Percentiles rank a stretch among this genome's conserved stretches.
Evolutionary conservation across 768 basidiomycete species (phyloP).

Genomic region (Tremella fuciformis): DNA sequence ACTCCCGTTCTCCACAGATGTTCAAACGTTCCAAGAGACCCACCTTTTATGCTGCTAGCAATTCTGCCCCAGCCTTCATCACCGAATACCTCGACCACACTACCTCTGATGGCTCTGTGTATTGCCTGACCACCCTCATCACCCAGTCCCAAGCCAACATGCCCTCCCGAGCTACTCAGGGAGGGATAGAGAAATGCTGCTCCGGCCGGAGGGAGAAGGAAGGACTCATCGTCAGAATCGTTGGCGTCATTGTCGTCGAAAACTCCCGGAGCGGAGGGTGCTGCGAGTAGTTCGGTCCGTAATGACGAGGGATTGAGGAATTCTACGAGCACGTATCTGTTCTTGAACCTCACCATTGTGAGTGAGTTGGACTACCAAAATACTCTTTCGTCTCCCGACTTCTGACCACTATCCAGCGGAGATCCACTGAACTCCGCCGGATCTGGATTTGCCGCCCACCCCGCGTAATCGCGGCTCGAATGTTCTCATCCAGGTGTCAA

Average conservation of each 20-base stretch:
- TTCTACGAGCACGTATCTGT: constrained; percentile 84
- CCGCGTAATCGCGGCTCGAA: no score
- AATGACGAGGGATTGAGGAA: constrained; percentile 58
- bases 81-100: constrained; percentile 70
- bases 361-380: not conserved
- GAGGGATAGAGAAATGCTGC: constrained; percentile 39
- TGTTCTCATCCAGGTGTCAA: no score
- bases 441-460: no score
- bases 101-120: constrained; percentile 67
- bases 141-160: constrained; percentile 14
- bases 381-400: not conserved
- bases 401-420: no score
- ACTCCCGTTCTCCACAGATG: constrained; percentile 1
- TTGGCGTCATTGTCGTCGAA: constrained; percentile 17
- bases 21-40: constrained; percentile 27
- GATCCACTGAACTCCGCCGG: no score
- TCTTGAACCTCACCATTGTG: constrained; percentile 75
- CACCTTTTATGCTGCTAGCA: constrained; percentile 67
- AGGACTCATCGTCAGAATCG: constrained; percentile 23
- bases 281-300: not conserved
- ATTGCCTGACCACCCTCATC: constrained; percentile 52
- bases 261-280: constrained; percentile 9
- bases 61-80: constrained; percentile 84
- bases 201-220: constrained; percentile 7
- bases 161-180: constrained; percentile 3